phyloP scores from a whole-genome alignment of 495 filamentous ascomycete species.

The Trypethelium eluteriae region DNA sequence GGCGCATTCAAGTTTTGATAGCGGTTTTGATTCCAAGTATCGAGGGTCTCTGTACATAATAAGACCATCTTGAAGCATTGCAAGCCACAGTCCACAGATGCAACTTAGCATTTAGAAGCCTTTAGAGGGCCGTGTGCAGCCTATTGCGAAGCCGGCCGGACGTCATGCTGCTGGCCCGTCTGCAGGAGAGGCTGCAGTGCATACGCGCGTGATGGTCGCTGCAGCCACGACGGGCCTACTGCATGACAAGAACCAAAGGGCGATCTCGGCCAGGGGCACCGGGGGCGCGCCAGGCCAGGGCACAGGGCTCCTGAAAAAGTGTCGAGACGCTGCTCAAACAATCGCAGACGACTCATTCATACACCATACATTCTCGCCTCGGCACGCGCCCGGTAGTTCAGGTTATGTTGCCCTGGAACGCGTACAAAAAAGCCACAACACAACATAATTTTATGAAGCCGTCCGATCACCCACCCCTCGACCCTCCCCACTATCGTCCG shows the following conservation, averaged over 20 bases:
- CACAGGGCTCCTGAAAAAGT: not conserved
- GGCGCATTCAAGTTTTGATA: not conserved
- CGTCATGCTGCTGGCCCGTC: not conserved
- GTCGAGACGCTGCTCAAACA: constrained; percentile 6
- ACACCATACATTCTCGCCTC: not conserved
- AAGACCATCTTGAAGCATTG: not conserved
- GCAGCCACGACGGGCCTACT: not conserved
- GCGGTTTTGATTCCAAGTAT: not conserved
- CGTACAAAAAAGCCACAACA: not conserved
- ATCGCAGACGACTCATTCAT: not conserved
- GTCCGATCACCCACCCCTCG: not conserved
- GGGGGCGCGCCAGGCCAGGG: no score
- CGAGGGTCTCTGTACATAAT: not conserved
- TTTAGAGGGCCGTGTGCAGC: not conserved
- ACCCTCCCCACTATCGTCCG: not conserved
- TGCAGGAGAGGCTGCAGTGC: constrained; percentile 6
- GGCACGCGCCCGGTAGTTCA: not conserved
- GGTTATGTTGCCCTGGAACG: not conserved
- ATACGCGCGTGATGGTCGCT: constrained; percentile 10
- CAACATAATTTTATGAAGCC: constrained; percentile 4
- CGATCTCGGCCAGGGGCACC: not conserved
- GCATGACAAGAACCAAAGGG: constrained; percentile 1
- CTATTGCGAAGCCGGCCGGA: not conserved
- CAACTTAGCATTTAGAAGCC: not conserved
- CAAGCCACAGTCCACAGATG: not conserved